Evolutionary conservation across 768 basidiomycete species (phyloP), one percentile per base, ranked within the genome.

Genomic region (Rhodotorula taiwanensis): DNA sequence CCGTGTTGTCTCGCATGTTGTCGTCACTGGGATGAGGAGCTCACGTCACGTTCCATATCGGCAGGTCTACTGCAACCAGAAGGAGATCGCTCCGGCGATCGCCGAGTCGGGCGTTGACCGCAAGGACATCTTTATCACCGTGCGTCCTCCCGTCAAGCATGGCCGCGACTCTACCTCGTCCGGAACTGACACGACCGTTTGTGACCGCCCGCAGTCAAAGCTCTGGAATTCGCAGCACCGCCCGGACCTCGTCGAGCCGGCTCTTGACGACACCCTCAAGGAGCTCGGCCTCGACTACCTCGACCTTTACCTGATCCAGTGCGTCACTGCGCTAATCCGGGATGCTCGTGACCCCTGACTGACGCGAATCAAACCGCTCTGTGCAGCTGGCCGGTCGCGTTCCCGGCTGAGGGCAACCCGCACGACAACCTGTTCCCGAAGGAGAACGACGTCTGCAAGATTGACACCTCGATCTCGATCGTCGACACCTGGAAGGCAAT

Each of bases 401-500:
- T 89, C 76, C 74, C 72, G 15, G 39, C 58, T 20, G 55, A 57
- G 52, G 69, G 64, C 34, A 52, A 64, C 55, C 80, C 83, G 6
- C 83, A 82, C 20, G 75, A 79, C 33, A 81, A 79, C n/a, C 76
- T 84, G 43, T 74, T 77, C 72, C 87, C 88, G 3, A 72, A 74
- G 21, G 79, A 83, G n/a, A 31, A 78, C 41, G 70, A 75, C 25
- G 77, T 82, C 67, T 73, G 78, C 48, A 81, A 79, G 31, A 78
- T 88, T 43, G 87, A 89, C 71, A 75, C 74, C 0, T 72, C 82
- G 55, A 81, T 82, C 2, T 80, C 80, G 18, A 77, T 89, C n/a
- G 82, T 83, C 34, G 87, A 89, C 18, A 90, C 88, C 41, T 89
- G 88, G 88, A 85, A 83, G 70, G 87, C 86, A 20, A 80, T 91